Conservation (phyloP, 805 yeast species). For the Yarrowia divulgata region DNA sequence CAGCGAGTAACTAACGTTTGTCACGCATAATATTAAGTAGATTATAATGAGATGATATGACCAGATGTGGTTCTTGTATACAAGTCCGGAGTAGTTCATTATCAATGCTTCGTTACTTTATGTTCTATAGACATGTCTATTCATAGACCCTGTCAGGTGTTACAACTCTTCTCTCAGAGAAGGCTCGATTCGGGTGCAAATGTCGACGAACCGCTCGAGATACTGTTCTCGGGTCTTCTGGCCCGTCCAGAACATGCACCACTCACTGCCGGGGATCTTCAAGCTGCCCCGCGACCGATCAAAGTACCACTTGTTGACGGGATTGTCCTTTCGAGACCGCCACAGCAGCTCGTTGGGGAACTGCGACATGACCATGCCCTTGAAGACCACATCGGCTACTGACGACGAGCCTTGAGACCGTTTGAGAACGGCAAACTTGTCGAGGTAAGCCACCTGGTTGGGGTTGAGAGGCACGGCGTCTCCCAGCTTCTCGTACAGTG, state of each 20-base stretch:
- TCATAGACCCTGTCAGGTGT: neutral
- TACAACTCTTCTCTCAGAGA: slow-evolving; percentile 49
- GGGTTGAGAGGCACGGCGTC: slow-evolving; percentile 43
- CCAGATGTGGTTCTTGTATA: no score
- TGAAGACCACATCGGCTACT: slow-evolving; percentile 91
- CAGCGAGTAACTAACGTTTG: slow-evolving; percentile 34
- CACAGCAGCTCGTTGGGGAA: slow-evolving; percentile 81
- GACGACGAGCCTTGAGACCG: slow-evolving; percentile 90
- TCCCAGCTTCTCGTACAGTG: slow-evolving; percentile 31
- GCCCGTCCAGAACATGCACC: slow-evolving; percentile 58
- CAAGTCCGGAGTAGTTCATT: no score
- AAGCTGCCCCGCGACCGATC: slow-evolving; percentile 82
- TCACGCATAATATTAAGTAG: slow-evolving; percentile 35
- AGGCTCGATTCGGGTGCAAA: slow-evolving; percentile 66
- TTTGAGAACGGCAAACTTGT: slow-evolving; percentile 89
- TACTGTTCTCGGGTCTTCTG: slow-evolving; percentile 48
- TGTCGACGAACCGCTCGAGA: slow-evolving; percentile 57
- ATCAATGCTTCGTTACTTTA: slow-evolving; percentile 26
- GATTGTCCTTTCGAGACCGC: slow-evolving; percentile 87
- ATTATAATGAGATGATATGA: slow-evolving; percentile 29
- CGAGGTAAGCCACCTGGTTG: slow-evolving; percentile 73
- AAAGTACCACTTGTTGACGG: slow-evolving; percentile 97
- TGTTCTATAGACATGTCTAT: slow-evolving; percentile 9
- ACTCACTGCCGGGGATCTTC: slow-evolving; percentile 54
- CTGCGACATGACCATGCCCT: slow-evolving; percentile 67